These are phyloP conservation scores for Cladosporium sp. DNA, from an alignment of 2,329 filamentous ascomycete species.

Conservation along the genomic window DNA sequence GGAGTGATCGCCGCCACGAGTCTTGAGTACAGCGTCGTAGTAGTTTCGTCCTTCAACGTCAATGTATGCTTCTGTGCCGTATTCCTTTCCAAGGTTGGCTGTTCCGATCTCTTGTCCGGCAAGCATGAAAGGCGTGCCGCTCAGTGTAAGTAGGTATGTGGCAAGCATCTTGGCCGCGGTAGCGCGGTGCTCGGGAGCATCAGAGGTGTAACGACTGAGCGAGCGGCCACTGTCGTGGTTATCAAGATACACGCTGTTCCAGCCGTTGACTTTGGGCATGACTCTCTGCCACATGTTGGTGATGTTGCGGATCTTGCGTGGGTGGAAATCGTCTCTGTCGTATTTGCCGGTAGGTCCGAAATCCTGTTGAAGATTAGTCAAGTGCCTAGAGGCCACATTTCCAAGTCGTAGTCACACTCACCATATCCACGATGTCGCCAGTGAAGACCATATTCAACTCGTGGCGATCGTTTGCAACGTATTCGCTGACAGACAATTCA, in stretches of 20 bases:
- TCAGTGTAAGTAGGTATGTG: constrained; percentile 12
- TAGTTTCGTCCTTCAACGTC: constrained; percentile 50
- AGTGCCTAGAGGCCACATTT: constrained; percentile 30
- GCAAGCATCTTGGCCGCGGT: constrained; percentile 53
- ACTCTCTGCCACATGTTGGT: constrained; percentile 56
- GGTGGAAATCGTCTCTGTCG: constrained; percentile 50
- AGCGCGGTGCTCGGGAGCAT: constrained; percentile 44
- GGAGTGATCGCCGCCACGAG: constrained; percentile 30
- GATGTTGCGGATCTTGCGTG: constrained; percentile 43
- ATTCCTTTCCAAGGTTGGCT: constrained; percentile 42
- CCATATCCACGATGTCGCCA: constrained; percentile 60
- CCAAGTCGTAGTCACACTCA: constrained; percentile 31
- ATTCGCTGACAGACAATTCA: constrained; percentile 46
- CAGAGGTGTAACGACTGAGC: constrained; percentile 52
- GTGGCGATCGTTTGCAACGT: constrained; percentile 49
- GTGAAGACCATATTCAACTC: constrained; percentile 69
- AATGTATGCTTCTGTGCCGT: constrained; percentile 35
- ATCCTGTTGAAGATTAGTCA: constrained; percentile 26
- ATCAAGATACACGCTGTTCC: constrained; percentile 61
- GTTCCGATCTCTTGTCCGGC: constrained; percentile 64
- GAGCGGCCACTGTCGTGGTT: constrained; percentile 61
- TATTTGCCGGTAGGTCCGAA: constrained; percentile 37
- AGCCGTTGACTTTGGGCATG: constrained; percentile 56
- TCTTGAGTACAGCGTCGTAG: constrained; percentile 44
- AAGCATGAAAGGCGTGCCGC: constrained; percentile 56